These are phyloP conservation scores for Acacia concinna DNA, from an alignment of 331 rosid genomes.

Conservation along the genomic window DNA sequence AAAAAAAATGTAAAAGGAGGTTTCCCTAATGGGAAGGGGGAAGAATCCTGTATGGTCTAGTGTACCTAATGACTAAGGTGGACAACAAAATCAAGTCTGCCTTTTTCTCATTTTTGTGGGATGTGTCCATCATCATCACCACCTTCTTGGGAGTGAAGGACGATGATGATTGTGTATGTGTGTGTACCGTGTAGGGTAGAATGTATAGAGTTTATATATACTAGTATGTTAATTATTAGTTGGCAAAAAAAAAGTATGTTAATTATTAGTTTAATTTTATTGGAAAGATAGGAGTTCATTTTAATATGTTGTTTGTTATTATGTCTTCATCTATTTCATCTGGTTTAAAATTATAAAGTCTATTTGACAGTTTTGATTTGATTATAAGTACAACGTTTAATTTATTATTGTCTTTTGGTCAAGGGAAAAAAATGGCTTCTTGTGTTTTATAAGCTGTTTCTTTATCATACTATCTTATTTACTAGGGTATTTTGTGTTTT, in stretches of 20 bases:
- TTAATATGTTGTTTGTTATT: background rate
- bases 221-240: background rate
- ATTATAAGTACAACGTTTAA: too few species aligned
- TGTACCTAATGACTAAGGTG: constrained; percentile 41
- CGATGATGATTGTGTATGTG: constrained; percentile 50
- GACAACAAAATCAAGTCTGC: constrained; percentile 46
- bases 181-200: constrained; percentile 44
- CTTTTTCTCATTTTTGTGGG: constrained; percentile 35
- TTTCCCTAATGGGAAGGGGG: constrained; percentile 66
- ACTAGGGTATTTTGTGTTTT: too few species aligned
- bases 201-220: background rate
- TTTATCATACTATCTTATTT: too few species aligned
- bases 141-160: constrained; percentile 57
- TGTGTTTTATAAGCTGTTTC: too few species aligned
- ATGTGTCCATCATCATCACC: constrained; percentile 46
- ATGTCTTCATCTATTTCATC: background rate
- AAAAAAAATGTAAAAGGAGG: constrained; percentile 36
- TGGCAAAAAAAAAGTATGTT: too few species aligned
- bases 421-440: too few species aligned
- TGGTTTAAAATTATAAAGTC: too few species aligned
- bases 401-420: too few species aligned
- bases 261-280: background rate
- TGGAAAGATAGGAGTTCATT: background rate
- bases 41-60: constrained; percentile 45
- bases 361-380: too few species aligned